Evolutionary conservation across 257 asterid species (phyloP).

Genomic region (Cruciata laevipes): DNA sequence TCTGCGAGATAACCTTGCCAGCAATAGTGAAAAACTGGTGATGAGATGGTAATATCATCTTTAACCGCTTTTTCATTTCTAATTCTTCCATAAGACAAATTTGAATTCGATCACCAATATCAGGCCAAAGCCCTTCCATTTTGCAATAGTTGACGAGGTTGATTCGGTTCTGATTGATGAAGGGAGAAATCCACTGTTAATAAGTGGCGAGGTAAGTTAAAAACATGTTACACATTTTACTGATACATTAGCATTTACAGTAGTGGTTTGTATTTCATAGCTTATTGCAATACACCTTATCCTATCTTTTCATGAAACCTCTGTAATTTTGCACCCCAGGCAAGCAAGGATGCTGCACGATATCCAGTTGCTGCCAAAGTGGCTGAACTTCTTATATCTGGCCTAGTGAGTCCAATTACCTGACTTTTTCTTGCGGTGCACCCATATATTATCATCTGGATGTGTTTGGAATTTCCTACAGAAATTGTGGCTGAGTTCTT

Average conservation of each 20-base stretch:
- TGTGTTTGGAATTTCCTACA: neutral
- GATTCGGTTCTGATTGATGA: slow-evolving; percentile 97
- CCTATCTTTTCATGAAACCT: slow-evolving; percentile 10
- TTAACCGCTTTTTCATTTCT: slow-evolving; percentile 8
- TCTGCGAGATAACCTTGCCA: slow-evolving; percentile 83
- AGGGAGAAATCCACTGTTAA: slow-evolving; percentile 93
- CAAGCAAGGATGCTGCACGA: slow-evolving; percentile 79
- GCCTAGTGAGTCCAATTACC: slow-evolving; percentile 46
- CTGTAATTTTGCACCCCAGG: slow-evolving; percentile 35
- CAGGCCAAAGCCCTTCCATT: slow-evolving; percentile 98
- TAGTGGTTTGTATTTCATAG: neutral
- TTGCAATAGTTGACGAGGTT: slow-evolving; percentile 96
- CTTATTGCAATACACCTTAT: neutral
- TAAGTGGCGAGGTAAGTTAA: slow-evolving; percentile 82
- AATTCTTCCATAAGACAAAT: slow-evolving; percentile 7
- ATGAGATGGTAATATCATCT: slow-evolving; percentile 80
- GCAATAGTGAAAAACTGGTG: slow-evolving; percentile 69
- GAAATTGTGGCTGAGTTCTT: slow-evolving; percentile 7
- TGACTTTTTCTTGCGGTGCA: slow-evolving; percentile 8
- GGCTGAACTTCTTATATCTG: slow-evolving; percentile 75
- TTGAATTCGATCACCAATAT: slow-evolving; percentile 22
- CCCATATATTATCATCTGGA: neutral
- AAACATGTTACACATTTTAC: neutral
- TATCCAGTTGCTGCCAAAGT: slow-evolving; percentile 94
- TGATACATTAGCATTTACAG: neutral